Percentiles rank a stretch among this genome's conserved stretches.
These are phyloP conservation scores for Penicillium thymicola DNA, from an alignment of 2,329 filamentous ascomycete species.

Conservation along the genomic window DNA sequence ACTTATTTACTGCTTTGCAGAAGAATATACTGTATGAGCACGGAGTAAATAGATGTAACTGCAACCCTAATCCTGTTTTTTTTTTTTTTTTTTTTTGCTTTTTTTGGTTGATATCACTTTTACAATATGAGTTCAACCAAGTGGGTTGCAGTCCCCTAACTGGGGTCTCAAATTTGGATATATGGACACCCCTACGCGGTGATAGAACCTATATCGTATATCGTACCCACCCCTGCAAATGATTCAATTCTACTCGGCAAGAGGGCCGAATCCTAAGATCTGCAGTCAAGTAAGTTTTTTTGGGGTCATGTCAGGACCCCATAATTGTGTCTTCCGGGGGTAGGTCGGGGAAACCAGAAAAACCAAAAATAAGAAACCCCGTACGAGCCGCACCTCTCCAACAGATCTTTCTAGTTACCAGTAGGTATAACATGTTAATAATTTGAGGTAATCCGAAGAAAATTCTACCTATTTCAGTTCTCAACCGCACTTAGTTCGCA, in stretches of 20 bases:
- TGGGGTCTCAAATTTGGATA: background rate
- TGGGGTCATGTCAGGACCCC: conserved; percentile 1
- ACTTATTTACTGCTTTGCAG: background rate
- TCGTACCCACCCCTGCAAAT: background rate
- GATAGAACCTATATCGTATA: background rate
- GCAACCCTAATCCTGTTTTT: background rate
- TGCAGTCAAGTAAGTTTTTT: background rate
- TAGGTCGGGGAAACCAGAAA: background rate
- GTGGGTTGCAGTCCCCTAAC: background rate
- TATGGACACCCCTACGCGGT: background rate
- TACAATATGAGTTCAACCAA: background rate
- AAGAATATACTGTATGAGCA: background rate
- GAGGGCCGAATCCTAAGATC: background rate
- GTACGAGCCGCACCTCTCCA: background rate
- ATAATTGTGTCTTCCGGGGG: background rate
- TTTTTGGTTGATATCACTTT: background rate
- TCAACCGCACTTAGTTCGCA: background rate
- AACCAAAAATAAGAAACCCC: background rate
- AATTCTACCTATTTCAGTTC: background rate
- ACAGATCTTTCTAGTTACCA: background rate
- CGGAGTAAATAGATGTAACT: background rate
- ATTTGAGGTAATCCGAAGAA: too few species aligned
- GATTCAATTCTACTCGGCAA: background rate
- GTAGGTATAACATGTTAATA: background rate
- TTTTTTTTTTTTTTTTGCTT: too few species aligned